phyloP scores from a whole-genome alignment of 257 asterid genomes.

The Nicotiana attenuata region DNA sequence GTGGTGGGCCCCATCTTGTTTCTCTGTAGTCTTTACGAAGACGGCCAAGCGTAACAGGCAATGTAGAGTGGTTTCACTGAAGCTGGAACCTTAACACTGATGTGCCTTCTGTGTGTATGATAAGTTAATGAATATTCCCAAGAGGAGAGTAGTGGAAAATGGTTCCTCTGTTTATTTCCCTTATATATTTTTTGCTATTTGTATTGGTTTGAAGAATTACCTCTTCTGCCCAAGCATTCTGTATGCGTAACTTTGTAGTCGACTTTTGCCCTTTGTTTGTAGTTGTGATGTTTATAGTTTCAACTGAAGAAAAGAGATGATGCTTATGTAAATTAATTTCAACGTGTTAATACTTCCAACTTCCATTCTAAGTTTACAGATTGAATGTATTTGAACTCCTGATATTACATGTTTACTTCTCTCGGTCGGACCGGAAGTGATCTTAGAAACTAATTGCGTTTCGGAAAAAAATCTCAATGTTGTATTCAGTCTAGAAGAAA shows the following conservation, averaged over 20 bases:
- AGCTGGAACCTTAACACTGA: conserved; percentile 84
- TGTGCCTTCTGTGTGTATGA: conserved; percentile 13
- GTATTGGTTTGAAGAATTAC: conserved; percentile 35
- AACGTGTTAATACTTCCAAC: background rate
- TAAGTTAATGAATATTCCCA: background rate
- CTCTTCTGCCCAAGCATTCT: conserved; percentile 17
- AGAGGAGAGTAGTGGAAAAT: background rate
- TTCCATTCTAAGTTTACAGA: background rate
- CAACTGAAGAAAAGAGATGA: background rate
- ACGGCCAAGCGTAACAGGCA: conserved; percentile 87
- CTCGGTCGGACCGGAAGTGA: background rate
- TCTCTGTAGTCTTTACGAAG: conserved; percentile 53
- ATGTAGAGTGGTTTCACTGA: conserved; percentile 92
- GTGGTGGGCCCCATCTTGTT: conserved; percentile 97
- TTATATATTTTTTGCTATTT: conserved; percentile 11
- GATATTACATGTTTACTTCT: background rate
- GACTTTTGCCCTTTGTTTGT: background rate
- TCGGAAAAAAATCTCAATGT: too few species aligned
- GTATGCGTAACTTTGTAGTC: conserved; percentile 14
- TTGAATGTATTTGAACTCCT: background rate
- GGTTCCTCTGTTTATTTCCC: background rate
- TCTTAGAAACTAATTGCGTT: too few species aligned
- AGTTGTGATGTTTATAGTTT: background rate
- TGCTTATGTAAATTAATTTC: background rate
- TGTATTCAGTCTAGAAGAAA: too few species aligned